These are phyloP conservation scores for Fusarium clavum DNA, from an alignment of 2,329 filamentous ascomycete species.

Conservation along the genomic window DNA sequence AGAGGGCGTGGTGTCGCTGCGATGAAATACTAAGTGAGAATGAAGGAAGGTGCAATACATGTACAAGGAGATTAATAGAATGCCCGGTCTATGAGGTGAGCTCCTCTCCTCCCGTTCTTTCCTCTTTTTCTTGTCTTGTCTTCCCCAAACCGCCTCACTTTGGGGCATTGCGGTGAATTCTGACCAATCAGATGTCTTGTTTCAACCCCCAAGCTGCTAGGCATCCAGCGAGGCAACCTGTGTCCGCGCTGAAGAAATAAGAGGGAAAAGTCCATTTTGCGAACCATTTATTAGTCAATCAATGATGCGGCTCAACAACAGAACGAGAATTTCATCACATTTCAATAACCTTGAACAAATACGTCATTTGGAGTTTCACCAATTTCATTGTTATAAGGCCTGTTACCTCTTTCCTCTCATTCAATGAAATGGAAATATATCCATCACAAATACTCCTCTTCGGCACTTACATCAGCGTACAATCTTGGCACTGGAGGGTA, in stretches of 20 bases:
- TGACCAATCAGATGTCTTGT: constrained; percentile 22
- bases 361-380: not conserved
- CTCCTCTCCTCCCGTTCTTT: not conserved
- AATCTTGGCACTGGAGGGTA: not conserved
- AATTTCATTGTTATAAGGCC: not conserved
- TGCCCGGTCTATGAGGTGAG: not conserved
- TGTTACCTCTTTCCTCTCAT: not conserved
- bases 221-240: constrained; percentile 35
- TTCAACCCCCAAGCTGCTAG: constrained; percentile 36
- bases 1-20: constrained; percentile 2
- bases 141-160: constrained; percentile 33
- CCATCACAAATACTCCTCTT: not conserved
- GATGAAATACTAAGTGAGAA: constrained; percentile 1
- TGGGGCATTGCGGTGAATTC: constrained; percentile 24
- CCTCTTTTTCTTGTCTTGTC: constrained; percentile 4
- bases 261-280: constrained; percentile 12
- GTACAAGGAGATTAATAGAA: not conserved
- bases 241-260: constrained; percentile 20
- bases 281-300: constrained; percentile 21
- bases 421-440: not conserved
- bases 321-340: not conserved
- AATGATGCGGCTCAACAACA: constrained; percentile 30
- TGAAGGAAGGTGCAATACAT: constrained; percentile 1
- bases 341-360: not conserved
- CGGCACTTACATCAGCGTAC: not conserved